Conservation (phyloP, 495 filamentous ascomycete species). For the Apodospora peruviana region DNA sequence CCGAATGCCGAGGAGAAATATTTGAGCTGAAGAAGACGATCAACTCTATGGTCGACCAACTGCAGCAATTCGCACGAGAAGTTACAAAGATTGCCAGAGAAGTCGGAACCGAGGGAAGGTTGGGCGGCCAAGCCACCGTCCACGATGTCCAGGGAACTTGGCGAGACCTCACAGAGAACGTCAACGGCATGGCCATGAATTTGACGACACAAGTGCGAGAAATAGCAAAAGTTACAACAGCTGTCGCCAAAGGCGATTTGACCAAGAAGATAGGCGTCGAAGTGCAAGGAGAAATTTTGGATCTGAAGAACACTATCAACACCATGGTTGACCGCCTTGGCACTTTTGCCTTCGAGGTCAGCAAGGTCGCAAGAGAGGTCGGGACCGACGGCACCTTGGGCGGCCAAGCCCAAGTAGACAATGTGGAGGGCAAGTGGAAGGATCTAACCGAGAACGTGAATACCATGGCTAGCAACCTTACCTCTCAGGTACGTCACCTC, state of each 20-base stretch:
- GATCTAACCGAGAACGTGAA: slow-evolving; percentile 96
- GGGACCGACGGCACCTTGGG: slow-evolving; percentile 95
- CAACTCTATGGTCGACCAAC: slow-evolving; percentile 98
- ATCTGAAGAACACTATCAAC: slow-evolving; percentile 96
- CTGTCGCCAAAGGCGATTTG: slow-evolving; percentile 90
- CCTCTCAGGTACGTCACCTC: slow-evolving; percentile 54
- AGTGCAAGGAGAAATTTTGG: slow-evolving; percentile 91
- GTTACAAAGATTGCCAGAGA: slow-evolving; percentile 97
- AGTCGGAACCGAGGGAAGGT: slow-evolving; percentile 91
- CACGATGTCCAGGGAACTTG: slow-evolving; percentile 97
- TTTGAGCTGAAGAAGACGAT: slow-evolving; percentile 94
- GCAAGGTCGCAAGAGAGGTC: slow-evolving; percentile 96
- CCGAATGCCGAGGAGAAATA: slow-evolving; percentile 95
- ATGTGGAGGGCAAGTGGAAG: slow-evolving; percentile 99
- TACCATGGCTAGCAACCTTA: slow-evolving; percentile 94
- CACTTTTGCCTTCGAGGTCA: slow-evolving; percentile 97
- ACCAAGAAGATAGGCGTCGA: slow-evolving; percentile 95
- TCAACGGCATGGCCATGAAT: slow-evolving; percentile 99
- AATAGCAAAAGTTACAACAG: slow-evolving; percentile 96
- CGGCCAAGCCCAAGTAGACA: slow-evolving; percentile 92
- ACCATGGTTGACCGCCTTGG: slow-evolving; percentile 98
- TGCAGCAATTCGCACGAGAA: slow-evolving; percentile 94
- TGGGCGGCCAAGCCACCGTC: slow-evolving; percentile 94
- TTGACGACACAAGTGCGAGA: slow-evolving; percentile 96
- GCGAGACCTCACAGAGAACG: slow-evolving; percentile 95